phyloP scores from a whole-genome alignment of 1,284 basidiomycete genomes.

The Irpex sp. region DNA sequence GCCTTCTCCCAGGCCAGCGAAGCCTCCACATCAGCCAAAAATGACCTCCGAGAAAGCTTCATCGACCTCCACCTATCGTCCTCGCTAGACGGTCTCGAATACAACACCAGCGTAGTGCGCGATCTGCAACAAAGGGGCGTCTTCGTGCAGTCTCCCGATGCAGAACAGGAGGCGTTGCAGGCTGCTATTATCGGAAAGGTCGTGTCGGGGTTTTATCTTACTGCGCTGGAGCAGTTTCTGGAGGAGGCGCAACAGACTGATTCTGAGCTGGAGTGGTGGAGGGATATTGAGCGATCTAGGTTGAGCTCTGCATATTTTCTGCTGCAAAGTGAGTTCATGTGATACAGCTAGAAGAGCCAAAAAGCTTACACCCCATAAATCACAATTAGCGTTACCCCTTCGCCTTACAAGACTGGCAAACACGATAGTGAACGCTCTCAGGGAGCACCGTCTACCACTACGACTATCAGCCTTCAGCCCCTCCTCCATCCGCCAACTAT shows the following conservation, averaged over 20 bases:
- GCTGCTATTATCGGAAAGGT: conserved; percentile 39
- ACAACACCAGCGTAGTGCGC: conserved; percentile 22
- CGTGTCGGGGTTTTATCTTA: conserved; percentile 54
- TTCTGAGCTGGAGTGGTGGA: conserved; percentile 75
- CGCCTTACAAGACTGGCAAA: conserved; percentile 27
- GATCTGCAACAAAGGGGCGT: conserved; percentile 17
- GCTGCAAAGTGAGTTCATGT: conserved; percentile 59
- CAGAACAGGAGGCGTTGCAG: conserved; percentile 27
- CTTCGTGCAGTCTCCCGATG: conserved; percentile 13
- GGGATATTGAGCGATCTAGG: conserved; percentile 55
- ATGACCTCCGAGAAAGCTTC: conserved; percentile 26
- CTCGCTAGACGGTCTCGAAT: conserved; percentile 12
- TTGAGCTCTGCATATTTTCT: conserved; percentile 51
- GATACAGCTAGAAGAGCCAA: no score
- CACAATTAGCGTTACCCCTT: conserved; percentile 41
- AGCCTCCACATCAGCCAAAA: conserved; percentile 11
- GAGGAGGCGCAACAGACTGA: conserved; percentile 62
- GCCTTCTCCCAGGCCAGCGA: neutral
- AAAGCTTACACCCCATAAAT: no score
- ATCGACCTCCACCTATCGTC: conserved; percentile 25
- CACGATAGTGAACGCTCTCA: conserved; percentile 43
- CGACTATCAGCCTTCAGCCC: conserved; percentile 46
- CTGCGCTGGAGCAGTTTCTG: conserved; percentile 54
- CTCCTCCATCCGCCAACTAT: conserved; percentile 45
- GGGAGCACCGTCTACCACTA: conserved; percentile 43